Evolutionary conservation across 345 rosid species (phyloP).

Genomic region (Gossypium bickii): DNA sequence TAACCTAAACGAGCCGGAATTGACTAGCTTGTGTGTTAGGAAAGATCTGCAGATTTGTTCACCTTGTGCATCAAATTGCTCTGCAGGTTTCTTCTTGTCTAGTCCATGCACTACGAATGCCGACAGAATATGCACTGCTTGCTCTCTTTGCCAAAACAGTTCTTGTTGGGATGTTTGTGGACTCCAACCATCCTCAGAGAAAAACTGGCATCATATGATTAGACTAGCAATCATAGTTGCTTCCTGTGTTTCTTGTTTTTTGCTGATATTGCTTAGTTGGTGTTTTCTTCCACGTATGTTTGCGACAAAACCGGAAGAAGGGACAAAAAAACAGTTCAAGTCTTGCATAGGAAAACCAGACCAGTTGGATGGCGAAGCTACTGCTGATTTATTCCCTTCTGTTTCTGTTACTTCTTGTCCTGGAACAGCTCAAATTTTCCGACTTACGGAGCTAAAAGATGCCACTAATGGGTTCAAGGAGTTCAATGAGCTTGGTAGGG

Average conservation of each 20-base stretch:
- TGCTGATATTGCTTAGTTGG: constrained; percentile 43
- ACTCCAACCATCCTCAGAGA: constrained; percentile 37
- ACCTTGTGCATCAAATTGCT: constrained; percentile 74
- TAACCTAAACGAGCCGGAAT: constrained; percentile 62
- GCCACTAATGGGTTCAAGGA: constrained; percentile 93
- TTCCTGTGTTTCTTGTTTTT: constrained; percentile 37
- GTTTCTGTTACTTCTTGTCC: constrained; percentile 43
- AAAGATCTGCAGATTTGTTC: constrained; percentile 67
- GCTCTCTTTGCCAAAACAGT: constrained; percentile 94
- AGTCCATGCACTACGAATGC: constrained; percentile 60
- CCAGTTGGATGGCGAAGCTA: constrained; percentile 34
- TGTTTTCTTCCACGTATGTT: constrained; percentile 44
- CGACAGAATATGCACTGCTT: constrained; percentile 71
- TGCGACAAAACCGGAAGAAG: constrained; percentile 35
- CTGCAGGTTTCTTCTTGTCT: constrained; percentile 72
- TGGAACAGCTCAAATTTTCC: constrained; percentile 65
- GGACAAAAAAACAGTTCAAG: constrained; percentile 35
- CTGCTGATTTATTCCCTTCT: constrained; percentile 30
- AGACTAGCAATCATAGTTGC: constrained; percentile 44
- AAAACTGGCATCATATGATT: constrained; percentile 42
- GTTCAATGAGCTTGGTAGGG: constrained; percentile 86
- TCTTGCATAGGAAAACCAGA: constrained; percentile 60
- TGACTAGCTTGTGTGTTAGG: constrained; percentile 63
- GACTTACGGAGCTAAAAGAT: constrained; percentile 83
- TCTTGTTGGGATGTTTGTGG: constrained; percentile 69